phyloP scores from a whole-genome alignment of 2,329 filamentous ascomycete species.

The Hypoxylon sp. region DNA sequence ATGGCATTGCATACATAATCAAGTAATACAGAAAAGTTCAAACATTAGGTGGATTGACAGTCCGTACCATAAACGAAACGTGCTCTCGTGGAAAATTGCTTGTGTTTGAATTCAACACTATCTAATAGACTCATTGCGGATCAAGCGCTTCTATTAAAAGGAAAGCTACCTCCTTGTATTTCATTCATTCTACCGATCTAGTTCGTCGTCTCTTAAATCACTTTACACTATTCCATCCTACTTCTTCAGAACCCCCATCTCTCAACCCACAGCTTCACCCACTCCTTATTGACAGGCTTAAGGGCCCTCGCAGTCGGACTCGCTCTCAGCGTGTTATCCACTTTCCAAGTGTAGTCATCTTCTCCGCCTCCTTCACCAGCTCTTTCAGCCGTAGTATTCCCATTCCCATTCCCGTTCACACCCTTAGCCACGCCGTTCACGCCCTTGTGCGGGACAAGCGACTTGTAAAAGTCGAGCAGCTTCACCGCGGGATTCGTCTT shows the following conservation, averaged over 20 bases:
- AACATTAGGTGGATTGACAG: too few relatives aligned
- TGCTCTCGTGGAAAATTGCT: neutral
- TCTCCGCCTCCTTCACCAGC: constrained; percentile 19
- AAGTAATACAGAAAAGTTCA: constrained; percentile 23
- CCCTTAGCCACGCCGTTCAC: neutral
- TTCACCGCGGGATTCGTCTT: constrained; percentile 40
- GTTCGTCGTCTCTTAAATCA: neutral
- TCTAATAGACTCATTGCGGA: neutral
- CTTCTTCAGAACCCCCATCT: constrained; percentile 38
- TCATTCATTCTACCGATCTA: constrained; percentile 5
- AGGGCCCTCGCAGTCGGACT: constrained; percentile 40
- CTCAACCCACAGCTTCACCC: constrained; percentile 43
- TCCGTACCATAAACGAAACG: too few relatives aligned
- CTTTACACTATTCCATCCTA: neutral
- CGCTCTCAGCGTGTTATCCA: constrained; percentile 36
- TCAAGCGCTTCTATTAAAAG: neutral
- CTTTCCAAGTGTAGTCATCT: constrained; percentile 38
- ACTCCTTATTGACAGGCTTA: constrained; percentile 41
- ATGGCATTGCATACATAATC: constrained; percentile 31
- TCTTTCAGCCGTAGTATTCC: neutral
- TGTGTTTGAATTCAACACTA: too few relatives aligned
- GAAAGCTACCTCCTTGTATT: neutral
- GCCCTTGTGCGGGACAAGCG: constrained; percentile 25
- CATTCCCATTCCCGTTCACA: neutral
- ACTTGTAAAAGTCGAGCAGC: constrained; percentile 41